Evolutionary conservation across 2,329 filamentous ascomycete genomes (phyloP), one percentile per base, ranked within the genome.

Genomic region (Grosmannia clavigera): DNA sequence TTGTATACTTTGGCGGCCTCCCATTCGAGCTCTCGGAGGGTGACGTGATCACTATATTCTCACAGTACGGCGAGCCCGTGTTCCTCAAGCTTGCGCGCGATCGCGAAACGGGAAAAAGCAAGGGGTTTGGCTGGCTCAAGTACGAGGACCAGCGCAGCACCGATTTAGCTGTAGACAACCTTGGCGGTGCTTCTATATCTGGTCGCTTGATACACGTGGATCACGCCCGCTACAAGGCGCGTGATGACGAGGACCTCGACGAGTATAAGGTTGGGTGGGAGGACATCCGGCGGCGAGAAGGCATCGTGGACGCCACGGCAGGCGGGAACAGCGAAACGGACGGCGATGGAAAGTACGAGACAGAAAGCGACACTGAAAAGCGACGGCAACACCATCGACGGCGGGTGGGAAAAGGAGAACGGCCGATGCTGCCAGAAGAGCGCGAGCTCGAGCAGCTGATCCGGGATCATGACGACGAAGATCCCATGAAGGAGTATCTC

Each of bases 131-230:
- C 3, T 99, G 95, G 80, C 80, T 99, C 61, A 99, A 99, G 71
- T 99, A 97, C 73, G 94, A 99, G 71, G 92, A 99, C 73, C 94
- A 99, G 76, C 82, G 92, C 66, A 96, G 92, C 74, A 95, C 90
- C 63, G 92, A 97, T 73, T 76, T 99, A 51, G 94, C 95, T 0
- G 95, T 99, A 11, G 94, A 99, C 74, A 99, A 99, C 71, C 76
- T 99, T 5, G 88, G 91, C 48, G 94, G 94, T 38, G 87, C 92
- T 10, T 87, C 85, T 35, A 85, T 99, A 22, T 78, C 89, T 70
- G 92, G 91, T 2, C 81, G 92, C 51, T 74, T 92, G 61, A 74
- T 99, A 51, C 83, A 88, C 62, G 94, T 99, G 14, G 94, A 99
- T 70, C 94, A 99, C 73, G 89, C 91, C 31, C 79, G 92, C 58